Conservation (phyloP, 2,329 filamentous ascomycete genomes). For the Phyllosticta citribraziliensis region DNA sequence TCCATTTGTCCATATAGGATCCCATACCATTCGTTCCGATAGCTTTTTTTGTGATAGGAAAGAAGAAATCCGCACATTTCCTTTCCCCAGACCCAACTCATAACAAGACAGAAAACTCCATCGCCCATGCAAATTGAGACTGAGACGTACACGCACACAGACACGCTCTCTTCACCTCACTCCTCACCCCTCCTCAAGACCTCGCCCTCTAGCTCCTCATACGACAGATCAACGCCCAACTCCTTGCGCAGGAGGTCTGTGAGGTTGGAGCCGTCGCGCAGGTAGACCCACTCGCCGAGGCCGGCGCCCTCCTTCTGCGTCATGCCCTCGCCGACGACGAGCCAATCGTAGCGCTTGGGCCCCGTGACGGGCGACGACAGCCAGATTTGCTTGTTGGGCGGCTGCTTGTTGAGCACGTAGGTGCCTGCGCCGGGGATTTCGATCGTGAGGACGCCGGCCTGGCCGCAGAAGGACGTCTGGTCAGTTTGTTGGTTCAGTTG, state of each 20-base stretch:
- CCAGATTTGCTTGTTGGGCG: slow-evolving; percentile 96
- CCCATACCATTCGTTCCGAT: no score
- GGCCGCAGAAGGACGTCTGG: slow-evolving; percentile 2
- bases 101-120: not conserved
- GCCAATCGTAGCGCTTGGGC: slow-evolving; percentile 91
- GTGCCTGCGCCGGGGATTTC: slow-evolving; percentile 59
- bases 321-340: slow-evolving; percentile 62
- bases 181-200: not conserved
- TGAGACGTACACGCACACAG: not conserved
- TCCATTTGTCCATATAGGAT: no score
- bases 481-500: not conserved
- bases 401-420: slow-evolving; percentile 97
- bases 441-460: slow-evolving; percentile 83
- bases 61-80: no score
- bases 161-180: not conserved
- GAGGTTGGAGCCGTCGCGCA: slow-evolving; percentile 70
- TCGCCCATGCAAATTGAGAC: not conserved
- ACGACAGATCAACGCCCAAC: slow-evolving; percentile 51
- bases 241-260: slow-evolving; percentile 65
- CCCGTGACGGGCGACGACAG: slow-evolving; percentile 83
- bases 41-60: no score
- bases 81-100: no score
- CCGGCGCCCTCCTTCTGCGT: slow-evolving; percentile 69
- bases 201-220: slow-evolving; percentile 13
- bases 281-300: slow-evolving; percentile 73